Evolutionary conservation across 495 filamentous ascomycete genomes (phyloP).

Genomic region (Trypethelium eluteriae): DNA sequence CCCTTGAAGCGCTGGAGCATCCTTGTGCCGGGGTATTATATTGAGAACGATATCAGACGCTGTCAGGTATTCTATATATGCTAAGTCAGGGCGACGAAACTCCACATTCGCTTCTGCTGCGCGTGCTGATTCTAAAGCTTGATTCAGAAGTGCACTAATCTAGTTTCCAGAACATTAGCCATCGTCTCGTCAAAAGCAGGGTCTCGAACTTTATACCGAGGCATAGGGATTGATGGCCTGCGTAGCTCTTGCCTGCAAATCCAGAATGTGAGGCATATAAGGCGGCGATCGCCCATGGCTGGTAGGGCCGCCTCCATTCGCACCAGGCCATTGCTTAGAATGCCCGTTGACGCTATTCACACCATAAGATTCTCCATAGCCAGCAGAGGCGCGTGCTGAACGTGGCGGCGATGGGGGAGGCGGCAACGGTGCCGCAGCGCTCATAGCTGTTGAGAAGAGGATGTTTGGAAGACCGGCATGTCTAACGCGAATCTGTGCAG

Average conservation of each 20-base stretch:
- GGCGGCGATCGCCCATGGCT: neutral
- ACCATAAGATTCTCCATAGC: neutral
- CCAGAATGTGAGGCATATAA: slow-evolving; percentile 12
- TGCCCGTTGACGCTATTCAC: neutral
- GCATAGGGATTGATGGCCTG: slow-evolving; percentile 6
- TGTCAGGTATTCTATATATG: slow-evolving; percentile 71
- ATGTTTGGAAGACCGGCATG: neutral
- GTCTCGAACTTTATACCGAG: neutral
- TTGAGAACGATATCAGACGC: slow-evolving; percentile 69
- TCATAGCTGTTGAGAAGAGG: slow-evolving; percentile 17
- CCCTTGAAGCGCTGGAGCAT: slow-evolving; percentile 47
- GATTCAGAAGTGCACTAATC: neutral
- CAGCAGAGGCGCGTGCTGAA: slow-evolving; percentile 12
- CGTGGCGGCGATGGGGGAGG: slow-evolving; percentile 12
- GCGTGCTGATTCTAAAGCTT: slow-evolving; percentile 6
- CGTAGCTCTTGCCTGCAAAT: slow-evolving; percentile 6
- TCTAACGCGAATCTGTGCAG: neutral
- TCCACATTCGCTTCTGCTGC: slow-evolving; percentile 22
- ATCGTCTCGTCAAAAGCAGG: neutral
- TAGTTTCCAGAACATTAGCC: neutral
- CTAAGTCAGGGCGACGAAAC: slow-evolving; percentile 47
- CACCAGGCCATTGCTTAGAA: neutral
- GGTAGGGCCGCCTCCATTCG: neutral
- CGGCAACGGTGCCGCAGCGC: slow-evolving; percentile 23
- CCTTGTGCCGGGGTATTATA: slow-evolving; percentile 63